Evolutionary conservation across 768 basidiomycete genomes (phyloP).

Genomic region (Naganishia antarctica): DNA sequence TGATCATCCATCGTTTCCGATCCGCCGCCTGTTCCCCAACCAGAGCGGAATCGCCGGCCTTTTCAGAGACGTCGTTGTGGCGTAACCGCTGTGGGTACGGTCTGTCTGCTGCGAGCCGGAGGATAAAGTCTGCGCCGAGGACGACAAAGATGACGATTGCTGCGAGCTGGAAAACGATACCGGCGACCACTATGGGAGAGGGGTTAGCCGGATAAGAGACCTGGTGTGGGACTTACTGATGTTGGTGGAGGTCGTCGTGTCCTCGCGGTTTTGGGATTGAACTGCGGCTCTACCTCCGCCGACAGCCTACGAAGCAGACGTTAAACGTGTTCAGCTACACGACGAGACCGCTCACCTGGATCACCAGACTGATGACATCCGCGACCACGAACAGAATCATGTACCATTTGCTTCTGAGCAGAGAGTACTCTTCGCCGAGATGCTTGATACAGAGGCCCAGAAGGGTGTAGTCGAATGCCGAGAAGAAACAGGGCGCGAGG

Average conservation of each 20-base stretch:
- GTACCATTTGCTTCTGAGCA: constrained; percentile 36
- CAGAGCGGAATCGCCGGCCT: neutral
- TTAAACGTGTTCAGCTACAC: neutral
- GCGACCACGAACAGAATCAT: constrained; percentile 42
- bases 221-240: constrained; percentile 37
- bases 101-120: constrained; percentile 29
- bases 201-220: neutral
- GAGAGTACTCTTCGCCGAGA: constrained; percentile 39
- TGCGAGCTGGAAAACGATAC: constrained; percentile 47
- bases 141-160: constrained; percentile 42
- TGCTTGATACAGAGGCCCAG: constrained; percentile 44
- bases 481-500: constrained; percentile 48
- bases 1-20: constrained; percentile 14
- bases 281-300: constrained; percentile 44
- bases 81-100: constrained; percentile 28
- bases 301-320: constrained; percentile 34
- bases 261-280: constrained; percentile 31
- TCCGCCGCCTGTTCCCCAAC: neutral
- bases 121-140: constrained; percentile 42
- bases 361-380: constrained; percentile 45
- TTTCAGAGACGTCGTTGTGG: neutral
- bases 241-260: constrained; percentile 40
- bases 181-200: constrained; percentile 40
- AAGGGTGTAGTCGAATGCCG: constrained; percentile 42
- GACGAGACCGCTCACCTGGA: constrained; percentile 16